Conservation (phyloP, 495 filamentous ascomycete genomes). For the Tetracladium marchalianum region DNA sequence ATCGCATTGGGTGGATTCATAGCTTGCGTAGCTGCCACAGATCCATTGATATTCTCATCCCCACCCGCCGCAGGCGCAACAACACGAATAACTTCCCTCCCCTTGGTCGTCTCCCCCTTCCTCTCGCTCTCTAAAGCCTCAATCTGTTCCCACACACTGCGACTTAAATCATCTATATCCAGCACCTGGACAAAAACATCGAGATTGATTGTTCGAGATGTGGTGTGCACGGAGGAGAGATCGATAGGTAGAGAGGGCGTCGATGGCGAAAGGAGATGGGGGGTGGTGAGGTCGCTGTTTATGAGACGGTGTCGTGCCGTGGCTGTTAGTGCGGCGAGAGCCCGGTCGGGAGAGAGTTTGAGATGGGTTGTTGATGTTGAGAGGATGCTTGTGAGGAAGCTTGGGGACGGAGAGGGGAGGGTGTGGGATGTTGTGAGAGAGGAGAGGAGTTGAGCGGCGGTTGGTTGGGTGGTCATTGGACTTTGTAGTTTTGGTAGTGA, state of each 20-base stretch:
- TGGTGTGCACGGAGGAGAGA: slow-evolving; percentile 17
- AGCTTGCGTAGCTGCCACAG: slow-evolving; percentile 12
- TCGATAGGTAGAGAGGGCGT: slow-evolving; percentile 28
- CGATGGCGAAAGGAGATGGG: slow-evolving; percentile 35
- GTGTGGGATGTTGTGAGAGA: slow-evolving; percentile 21
- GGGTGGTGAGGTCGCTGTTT: slow-evolving; percentile 59
- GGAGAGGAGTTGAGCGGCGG: slow-evolving; percentile 18
- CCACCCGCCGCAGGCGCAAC: slow-evolving; percentile 38
- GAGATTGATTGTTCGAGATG: slow-evolving; percentile 2
- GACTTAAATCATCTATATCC: slow-evolving; percentile 71
- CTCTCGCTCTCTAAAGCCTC: slow-evolving; percentile 76
- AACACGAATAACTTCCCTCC: slow-evolving; percentile 71
- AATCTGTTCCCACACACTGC: slow-evolving; percentile 72
- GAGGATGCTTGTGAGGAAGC: slow-evolving; percentile 21
- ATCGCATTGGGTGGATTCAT: slow-evolving; percentile 6
- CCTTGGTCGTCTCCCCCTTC: slow-evolving; percentile 72
- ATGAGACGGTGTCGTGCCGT: slow-evolving; percentile 78
- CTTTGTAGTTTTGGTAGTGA: not conserved
- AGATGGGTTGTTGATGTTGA: slow-evolving; percentile 21
- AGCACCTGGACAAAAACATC: slow-evolving; percentile 72
- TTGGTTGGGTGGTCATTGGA: slow-evolving; percentile 7
- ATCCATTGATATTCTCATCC: not conserved
- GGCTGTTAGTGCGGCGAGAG: slow-evolving; percentile 56
- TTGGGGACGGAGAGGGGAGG: slow-evolving; percentile 22
- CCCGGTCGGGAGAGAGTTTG: slow-evolving; percentile 37